Percentiles rank a stretch among this genome's conserved stretches.
These are phyloP conservation scores for Zymoseptoria tritici DNA, from an alignment of 2,329 filamentous ascomycete genomes.

Conservation along the genomic window DNA sequence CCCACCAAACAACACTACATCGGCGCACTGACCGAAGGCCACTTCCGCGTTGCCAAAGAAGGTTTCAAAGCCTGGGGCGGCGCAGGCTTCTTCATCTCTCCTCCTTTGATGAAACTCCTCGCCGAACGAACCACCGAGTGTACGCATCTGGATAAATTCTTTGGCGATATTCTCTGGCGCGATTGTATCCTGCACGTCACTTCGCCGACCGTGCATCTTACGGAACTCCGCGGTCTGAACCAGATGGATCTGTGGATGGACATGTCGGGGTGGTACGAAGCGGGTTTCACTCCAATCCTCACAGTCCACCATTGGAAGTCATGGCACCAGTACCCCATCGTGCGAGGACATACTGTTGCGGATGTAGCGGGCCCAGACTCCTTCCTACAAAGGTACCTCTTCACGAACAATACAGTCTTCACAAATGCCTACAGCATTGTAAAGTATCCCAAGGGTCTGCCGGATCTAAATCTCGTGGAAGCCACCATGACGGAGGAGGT, in stretches of 20 bases:
- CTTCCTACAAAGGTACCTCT: slow-evolving; percentile 22
- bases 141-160: slow-evolving; percentile 16
- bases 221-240: slow-evolving; percentile 20
- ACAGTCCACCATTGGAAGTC: slow-evolving; percentile 26
- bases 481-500: slow-evolving; percentile 23
- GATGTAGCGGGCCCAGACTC: slow-evolving; percentile 21
- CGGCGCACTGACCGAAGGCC: slow-evolving; percentile 22
- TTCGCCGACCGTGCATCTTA: slow-evolving; percentile 21
- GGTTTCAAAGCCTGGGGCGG: slow-evolving; percentile 27
- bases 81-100: slow-evolving; percentile 23
- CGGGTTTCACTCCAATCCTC: slow-evolving; percentile 18
- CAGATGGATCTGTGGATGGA: slow-evolving; percentile 24
- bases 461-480: slow-evolving; percentile 23
- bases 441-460: slow-evolving; percentile 20
- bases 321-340: slow-evolving; percentile 21
- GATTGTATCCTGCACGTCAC: slow-evolving; percentile 23
- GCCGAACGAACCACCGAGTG: slow-evolving; percentile 18
- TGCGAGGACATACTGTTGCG: slow-evolving; percentile 17
- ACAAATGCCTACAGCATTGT: slow-evolving; percentile 24
- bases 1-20: slow-evolving; percentile 18
- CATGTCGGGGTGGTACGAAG: slow-evolving; percentile 24
- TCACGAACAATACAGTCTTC: slow-evolving; percentile 19
- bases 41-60: slow-evolving; percentile 19
- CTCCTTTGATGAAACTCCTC: slow-evolving; percentile 21
- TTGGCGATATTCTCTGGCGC: slow-evolving; percentile 23